Conservation (phyloP, 345 rosid species). For the Gossypium rotundifolium region DNA sequence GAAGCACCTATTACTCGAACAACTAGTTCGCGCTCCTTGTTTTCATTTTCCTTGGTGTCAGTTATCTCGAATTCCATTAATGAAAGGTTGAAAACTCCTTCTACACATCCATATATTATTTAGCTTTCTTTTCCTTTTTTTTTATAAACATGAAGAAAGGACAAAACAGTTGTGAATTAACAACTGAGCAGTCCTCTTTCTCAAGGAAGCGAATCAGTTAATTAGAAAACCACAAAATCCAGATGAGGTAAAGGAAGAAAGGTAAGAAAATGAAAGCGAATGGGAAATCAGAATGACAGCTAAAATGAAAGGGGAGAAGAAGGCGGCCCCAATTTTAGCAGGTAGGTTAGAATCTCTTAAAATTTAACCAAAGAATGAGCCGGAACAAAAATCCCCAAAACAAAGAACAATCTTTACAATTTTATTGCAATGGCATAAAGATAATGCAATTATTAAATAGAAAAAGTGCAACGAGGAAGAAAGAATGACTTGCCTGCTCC, state of each 20-base stretch:
- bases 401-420: not conserved
- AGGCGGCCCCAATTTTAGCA: not conserved
- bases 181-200: not conserved
- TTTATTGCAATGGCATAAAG: not conserved
- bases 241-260: not conserved
- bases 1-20: not conserved
- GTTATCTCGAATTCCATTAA: slow-evolving; percentile 2
- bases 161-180: not conserved
- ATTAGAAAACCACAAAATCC: not conserved
- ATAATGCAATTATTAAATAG: not conserved
- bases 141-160: not conserved
- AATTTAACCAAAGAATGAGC: not conserved
- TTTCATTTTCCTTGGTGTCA: slow-evolving; percentile 14
- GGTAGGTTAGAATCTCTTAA: not conserved
- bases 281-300: not conserved
- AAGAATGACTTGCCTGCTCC: slow-evolving; percentile 1
- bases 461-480: not conserved
- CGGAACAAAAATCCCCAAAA: not conserved
- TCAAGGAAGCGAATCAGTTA: not conserved
- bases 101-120: not conserved
- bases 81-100: not conserved
- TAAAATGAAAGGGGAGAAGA: not conserved
- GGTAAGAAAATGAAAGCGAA: not conserved
- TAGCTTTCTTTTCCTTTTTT: not conserved
- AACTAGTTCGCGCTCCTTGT: slow-evolving; percentile 10